Base-by-base conservation (phyloP, 2,329 filamentous ascomycete genomes). In the Dryadomyces quercus-mongolicae region DNA sequence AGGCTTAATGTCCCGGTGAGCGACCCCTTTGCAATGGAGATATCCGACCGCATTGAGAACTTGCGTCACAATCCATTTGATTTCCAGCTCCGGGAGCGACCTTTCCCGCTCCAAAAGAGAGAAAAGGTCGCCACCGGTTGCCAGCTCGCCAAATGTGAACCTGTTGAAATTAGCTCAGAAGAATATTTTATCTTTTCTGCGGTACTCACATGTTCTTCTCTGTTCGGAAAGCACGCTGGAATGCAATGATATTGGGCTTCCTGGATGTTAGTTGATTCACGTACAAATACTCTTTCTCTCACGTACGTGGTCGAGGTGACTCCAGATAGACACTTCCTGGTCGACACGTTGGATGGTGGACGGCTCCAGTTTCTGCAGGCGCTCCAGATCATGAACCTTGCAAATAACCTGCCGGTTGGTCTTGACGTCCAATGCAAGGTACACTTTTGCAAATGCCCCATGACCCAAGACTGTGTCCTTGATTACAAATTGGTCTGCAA, bases 321-420 rank as follows among this genome's bases (percentile, higher is more conserved):
- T 71, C 43, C 82, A 69, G 36, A 81, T 71, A n/a, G 74, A 68
- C 22, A 74, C 70, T 61, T 81, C 78, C 56, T 74, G 70, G 34
- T 73, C 62, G 51, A 73, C 68, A 8, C 70, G 70, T 8, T 66
- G 64, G 9, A 69, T 61, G n/a, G 58, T 60, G 34, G 55, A 55
- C n/a, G 54, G 58, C 62, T 47, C 51, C 1, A 40, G 49, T 9
- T 53, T 62, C 53, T 60, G 57, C 5, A 67, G 51, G 6, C 59
- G 59, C 36, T 70, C 68, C 2, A 85, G 61, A 53, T 78, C 70
- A 52, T 86, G 70, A 9, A 87, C 66, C 61, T 89, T 88, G 70
- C 85, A 89, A 12, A 83, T 84, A 20, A 87, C 59, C 61, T 88
- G 85, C 54, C 72, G 74, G 42, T 73, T 71, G 0, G 75, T 78